These are phyloP conservation scores for Ascochyta koolunga DNA, from an alignment of 2,329 filamentous ascomycete species.

Conservation along the genomic window DNA sequence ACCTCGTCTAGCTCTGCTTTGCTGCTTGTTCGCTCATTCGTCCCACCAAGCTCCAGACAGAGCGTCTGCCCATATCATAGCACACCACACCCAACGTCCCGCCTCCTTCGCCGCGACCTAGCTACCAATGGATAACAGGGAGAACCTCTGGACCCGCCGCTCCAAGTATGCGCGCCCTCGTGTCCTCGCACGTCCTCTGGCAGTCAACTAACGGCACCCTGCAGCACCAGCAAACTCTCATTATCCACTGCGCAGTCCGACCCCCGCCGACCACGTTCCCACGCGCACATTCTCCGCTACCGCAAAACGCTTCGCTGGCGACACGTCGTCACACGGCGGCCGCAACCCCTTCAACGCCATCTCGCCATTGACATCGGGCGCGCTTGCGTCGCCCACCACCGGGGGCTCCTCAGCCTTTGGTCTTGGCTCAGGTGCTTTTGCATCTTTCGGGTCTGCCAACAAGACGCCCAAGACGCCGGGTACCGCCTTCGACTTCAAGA, in stretches of 20 bases:
- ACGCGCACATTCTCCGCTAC: conserved; percentile 69
- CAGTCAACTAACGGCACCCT: conserved; percentile 37
- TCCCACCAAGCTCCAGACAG: conserved; percentile 41
- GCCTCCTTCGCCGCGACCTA: conserved; percentile 13
- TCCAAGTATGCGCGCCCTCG: conserved; percentile 68
- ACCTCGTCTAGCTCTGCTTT: conserved; percentile 22
- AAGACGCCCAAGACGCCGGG: conserved; percentile 89
- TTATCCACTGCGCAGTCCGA: conserved; percentile 74
- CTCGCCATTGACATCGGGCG: conserved; percentile 70
- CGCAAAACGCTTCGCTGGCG: conserved; percentile 76
- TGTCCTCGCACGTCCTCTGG: conserved; percentile 22
- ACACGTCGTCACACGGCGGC: conserved; percentile 74
- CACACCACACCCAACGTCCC: background rate
- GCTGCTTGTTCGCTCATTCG: conserved; percentile 47
- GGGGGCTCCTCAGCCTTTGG: conserved; percentile 89
- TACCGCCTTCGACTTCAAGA: conserved; percentile 78
- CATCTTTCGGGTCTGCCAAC: conserved; percentile 81
- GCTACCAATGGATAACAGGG: conserved; percentile 50
- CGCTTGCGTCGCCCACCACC: conserved; percentile 74
- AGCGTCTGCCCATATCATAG: conserved; percentile 7
- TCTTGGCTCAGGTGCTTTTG: conserved; percentile 92
- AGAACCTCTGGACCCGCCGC: conserved; percentile 75
- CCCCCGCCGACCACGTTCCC: conserved; percentile 59
- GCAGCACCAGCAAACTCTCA: conserved; percentile 86
- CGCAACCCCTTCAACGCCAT: conserved; percentile 80